These are phyloP conservation scores for Penicillium lagena DNA, from an alignment of 495 filamentous ascomycete species.

Conservation along the genomic window DNA sequence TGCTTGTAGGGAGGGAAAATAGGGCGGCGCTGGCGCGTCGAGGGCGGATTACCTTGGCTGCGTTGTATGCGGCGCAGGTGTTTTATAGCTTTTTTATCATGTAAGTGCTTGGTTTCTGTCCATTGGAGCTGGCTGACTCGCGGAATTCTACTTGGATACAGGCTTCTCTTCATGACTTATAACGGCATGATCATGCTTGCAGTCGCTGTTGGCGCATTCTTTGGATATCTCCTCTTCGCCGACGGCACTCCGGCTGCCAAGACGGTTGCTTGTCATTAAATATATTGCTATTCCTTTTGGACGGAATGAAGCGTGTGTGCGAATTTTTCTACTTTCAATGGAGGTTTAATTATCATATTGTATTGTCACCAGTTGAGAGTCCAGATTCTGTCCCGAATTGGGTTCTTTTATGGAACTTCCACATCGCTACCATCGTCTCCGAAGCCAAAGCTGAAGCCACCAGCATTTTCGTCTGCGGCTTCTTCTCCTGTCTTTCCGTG, in stretches of 20 bases:
- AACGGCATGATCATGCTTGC: conserved; percentile 96
- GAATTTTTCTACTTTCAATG: background rate
- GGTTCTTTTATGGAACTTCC: conserved; percentile 40
- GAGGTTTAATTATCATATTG: too few species aligned
- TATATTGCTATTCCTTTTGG: background rate
- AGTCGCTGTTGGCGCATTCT: conserved; percentile 79
- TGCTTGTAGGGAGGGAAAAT: conserved; percentile 55
- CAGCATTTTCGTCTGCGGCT: conserved; percentile 33
- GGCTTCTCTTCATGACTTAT: conserved; percentile 99
- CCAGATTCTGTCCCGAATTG: background rate
- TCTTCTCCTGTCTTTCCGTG: conserved; percentile 35
- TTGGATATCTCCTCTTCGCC: conserved; percentile 83
- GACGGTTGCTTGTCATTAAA: conserved; percentile 83
- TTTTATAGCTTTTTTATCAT: conserved; percentile 99
- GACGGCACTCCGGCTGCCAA: conserved; percentile 62
- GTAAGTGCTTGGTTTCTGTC: conserved; percentile 50
- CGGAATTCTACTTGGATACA: conserved; percentile 20
- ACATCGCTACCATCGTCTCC: conserved; percentile 57
- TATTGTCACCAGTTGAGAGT: too few species aligned
- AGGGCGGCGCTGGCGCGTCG: conserved; percentile 40
- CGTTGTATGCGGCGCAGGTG: conserved; percentile 86
- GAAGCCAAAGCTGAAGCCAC: conserved; percentile 80
- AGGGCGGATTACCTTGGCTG: conserved; percentile 70
- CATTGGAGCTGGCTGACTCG: too few species aligned
- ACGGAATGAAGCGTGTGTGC: background rate